Evolutionary conservation across 83 land plant genomes (phyloP).

Genomic region (Diphasiastrum complanatum): DNA sequence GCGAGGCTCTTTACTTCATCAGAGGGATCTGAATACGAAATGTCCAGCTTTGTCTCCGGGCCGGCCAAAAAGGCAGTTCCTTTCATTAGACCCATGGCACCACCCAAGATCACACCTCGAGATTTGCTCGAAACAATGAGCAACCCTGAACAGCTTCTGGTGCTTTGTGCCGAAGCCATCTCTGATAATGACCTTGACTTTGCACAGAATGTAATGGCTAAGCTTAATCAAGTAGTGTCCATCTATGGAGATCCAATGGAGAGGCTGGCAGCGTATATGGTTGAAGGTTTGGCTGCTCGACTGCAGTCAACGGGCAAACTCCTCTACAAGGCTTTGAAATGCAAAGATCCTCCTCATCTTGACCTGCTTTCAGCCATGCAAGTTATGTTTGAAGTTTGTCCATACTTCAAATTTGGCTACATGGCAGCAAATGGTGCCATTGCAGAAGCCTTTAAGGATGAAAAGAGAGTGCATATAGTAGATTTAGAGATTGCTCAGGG

Average conservation of each 20-base stretch:
- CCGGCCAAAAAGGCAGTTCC: too few species aligned
- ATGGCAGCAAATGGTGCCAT: conserved; percentile 1
- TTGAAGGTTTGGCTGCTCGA: not conserved
- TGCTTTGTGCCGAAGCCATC: not conserved
- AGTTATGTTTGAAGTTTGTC: not conserved
- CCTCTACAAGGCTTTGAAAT: not conserved
- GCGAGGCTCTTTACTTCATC: too few species aligned
- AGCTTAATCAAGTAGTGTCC: not conserved
- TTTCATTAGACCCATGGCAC: too few species aligned
- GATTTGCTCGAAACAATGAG: not conserved
- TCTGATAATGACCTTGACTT: not conserved
- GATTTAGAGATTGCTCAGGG: not conserved
- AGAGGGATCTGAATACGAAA: too few species aligned
- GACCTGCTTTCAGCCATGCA: not conserved
- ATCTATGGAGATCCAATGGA: not conserved
- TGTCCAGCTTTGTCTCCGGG: too few species aligned
- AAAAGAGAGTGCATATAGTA: not conserved
- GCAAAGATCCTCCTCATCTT: not conserved
- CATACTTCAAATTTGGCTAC: not conserved
- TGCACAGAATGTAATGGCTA: not conserved
- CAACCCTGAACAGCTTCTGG: not conserved
- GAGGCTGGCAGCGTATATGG: not conserved
- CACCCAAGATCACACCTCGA: too few species aligned
- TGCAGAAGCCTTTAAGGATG: not conserved
- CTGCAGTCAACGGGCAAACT: not conserved